Percentiles rank a stretch among this genome's conserved stretches.
These are phyloP conservation scores for Exophiala bonariae DNA, from an alignment of 2,329 filamentous ascomycete species.

Conservation along the genomic window DNA sequence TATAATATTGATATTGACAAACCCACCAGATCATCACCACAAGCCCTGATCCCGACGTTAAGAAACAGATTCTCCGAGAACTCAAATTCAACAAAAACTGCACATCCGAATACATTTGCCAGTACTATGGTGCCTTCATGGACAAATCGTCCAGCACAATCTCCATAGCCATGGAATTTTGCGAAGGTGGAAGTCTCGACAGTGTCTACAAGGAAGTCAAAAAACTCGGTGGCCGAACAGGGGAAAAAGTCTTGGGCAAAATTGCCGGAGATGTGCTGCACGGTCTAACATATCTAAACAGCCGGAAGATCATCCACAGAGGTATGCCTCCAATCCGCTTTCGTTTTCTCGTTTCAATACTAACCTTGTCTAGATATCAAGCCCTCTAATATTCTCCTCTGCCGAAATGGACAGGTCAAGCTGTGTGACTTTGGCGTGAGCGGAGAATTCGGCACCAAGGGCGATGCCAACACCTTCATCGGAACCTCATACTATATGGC, in stretches of 20 bases:
- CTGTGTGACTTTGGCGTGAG: slow-evolving; percentile 98
- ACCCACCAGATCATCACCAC: slow-evolving; percentile 83
- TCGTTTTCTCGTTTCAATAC: slow-evolving; percentile 10
- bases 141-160: slow-evolving; percentile 96
- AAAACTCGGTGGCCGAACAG: slow-evolving; percentile 87
- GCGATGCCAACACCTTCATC: slow-evolving; percentile 98
- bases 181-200: slow-evolving; percentile 92
- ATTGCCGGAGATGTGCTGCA: slow-evolving; percentile 93
- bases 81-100: slow-evolving; percentile 98
- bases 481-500: slow-evolving; percentile 99
- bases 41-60: slow-evolving; percentile 95
- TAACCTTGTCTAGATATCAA: slow-evolving; percentile 73
- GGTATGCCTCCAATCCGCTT: slow-evolving; percentile 37
- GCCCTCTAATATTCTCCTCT: slow-evolving; percentile 93
- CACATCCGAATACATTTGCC: slow-evolving; percentile 92
- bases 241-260: slow-evolving; percentile 96
- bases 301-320: slow-evolving; percentile 95
- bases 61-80: slow-evolving; percentile 96
- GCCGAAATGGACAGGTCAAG: slow-evolving; percentile 90
- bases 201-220: slow-evolving; percentile 98
- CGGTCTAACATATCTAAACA: slow-evolving; percentile 91
- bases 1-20: neutral
- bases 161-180: slow-evolving; percentile 98
- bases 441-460: slow-evolving; percentile 97
- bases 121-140: slow-evolving; percentile 95